These are phyloP conservation scores for Ceratobasidium sp. DNA, from an alignment of 1,284 basidiomycete species.

Conservation along the genomic window DNA sequence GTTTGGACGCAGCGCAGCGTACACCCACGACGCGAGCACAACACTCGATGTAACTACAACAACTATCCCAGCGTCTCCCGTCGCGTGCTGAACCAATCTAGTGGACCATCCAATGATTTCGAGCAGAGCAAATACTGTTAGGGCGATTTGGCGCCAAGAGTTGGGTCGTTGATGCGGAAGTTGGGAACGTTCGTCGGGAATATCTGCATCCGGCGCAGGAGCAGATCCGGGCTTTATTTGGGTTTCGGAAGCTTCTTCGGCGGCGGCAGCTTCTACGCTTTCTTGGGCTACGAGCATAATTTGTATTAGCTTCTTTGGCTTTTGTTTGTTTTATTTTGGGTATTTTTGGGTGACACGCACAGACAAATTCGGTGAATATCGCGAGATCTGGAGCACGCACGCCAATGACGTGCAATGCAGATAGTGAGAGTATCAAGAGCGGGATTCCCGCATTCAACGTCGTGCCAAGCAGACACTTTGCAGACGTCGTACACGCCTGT, in stretches of 20 bases:
- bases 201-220: slow-evolving; percentile 15
- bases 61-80: background rate
- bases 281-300: slow-evolving; percentile 22
- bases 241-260: slow-evolving; percentile 29
- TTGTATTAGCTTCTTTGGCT: background rate
- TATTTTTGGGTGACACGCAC: slow-evolving; percentile 12
- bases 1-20: slow-evolving; percentile 10
- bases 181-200: slow-evolving; percentile 17
- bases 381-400: slow-evolving; percentile 12
- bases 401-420: slow-evolving; percentile 8
- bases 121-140: slow-evolving; percentile 3
- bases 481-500: slow-evolving; percentile 33
- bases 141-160: slow-evolving; percentile 32
- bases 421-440: background rate
- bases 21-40: slow-evolving; percentile 18
- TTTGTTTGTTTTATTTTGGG: background rate
- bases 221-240: slow-evolving; percentile 18
- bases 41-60: background rate
- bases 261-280: slow-evolving; percentile 19
- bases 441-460: slow-evolving; percentile 12
- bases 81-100: background rate
- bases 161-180: slow-evolving; percentile 11
- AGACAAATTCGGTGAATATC: slow-evolving; percentile 32
- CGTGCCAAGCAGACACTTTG: slow-evolving; percentile 12
- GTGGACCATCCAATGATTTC: slow-evolving; percentile 11